Percentiles rank a stretch among this genome's conserved stretches.
Conservation (phyloP, 2,329 filamentous ascomycete species). For the Cladosporium sp. region DNA sequence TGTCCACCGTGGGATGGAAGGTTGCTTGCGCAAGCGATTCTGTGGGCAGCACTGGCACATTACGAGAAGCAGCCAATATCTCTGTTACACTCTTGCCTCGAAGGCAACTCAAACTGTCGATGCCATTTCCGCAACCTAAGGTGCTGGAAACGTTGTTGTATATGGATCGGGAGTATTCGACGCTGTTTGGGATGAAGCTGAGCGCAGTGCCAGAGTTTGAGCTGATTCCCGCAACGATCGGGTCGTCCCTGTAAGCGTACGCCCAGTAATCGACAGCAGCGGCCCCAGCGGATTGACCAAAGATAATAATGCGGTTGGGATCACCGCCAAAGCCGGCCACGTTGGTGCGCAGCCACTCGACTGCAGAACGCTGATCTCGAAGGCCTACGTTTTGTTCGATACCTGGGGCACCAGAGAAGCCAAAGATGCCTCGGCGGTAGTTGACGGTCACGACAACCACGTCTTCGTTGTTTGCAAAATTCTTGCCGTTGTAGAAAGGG, state of each 20-base stretch:
- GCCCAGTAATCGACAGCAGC: constrained; percentile 28
- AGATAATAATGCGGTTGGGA: constrained; percentile 23
- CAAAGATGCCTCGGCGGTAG: constrained; percentile 41
- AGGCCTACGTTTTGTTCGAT: constrained; percentile 46
- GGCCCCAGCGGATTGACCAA: constrained; percentile 27
- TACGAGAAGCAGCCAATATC: constrained; percentile 13
- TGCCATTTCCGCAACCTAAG: constrained; percentile 36
- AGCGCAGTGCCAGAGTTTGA: constrained; percentile 37
- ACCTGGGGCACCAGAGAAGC: constrained; percentile 36
- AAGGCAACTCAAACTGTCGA: constrained; percentile 33
- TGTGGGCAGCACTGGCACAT: constrained; percentile 13
- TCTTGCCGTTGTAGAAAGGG: constrained; percentile 36
- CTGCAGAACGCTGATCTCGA: constrained; percentile 49
- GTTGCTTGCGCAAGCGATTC: constrained; percentile 14
- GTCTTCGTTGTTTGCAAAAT: constrained; percentile 35
- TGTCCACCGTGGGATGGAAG: constrained; percentile 22
- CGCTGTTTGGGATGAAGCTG: constrained; percentile 43
- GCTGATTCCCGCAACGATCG: constrained; percentile 37
- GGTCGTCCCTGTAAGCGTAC: constrained; percentile 33
- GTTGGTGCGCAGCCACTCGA: constrained; percentile 51
- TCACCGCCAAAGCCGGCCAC: constrained; percentile 50
- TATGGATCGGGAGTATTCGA: constrained; percentile 11
- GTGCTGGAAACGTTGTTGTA: constrained; percentile 23
- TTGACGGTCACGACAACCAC: constrained; percentile 42
- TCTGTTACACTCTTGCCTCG: constrained; percentile 15